A percentile compares a stretch with the other conserved stretches of the same genome.
Conservation (phyloP, 2,329 filamentous ascomycete genomes). For the Pseudocercospora eumusae region DNA sequence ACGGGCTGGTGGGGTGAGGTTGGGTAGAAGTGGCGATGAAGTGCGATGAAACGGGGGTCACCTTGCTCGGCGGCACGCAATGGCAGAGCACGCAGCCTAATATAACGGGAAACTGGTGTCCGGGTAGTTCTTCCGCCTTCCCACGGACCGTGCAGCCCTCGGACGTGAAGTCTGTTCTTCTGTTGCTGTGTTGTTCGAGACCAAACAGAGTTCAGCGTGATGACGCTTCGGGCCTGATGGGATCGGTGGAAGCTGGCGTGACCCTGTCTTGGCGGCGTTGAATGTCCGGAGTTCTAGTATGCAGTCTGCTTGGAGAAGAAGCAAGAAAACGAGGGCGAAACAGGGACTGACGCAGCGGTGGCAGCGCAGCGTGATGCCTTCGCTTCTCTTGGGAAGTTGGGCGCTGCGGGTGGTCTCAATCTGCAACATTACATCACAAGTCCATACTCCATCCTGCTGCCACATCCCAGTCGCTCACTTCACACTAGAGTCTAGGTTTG, state of each 20-base stretch:
- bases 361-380: too few species aligned
- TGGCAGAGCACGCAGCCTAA: background rate
- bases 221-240: background rate
- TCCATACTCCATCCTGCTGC: background rate
- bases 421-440: conserved; percentile 1
- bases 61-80: background rate
- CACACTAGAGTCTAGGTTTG: too few species aligned
- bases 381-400: too few species aligned
- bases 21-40: background rate
- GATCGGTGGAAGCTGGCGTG: background rate
- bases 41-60: background rate
- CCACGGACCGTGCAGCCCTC: conserved; percentile 1
- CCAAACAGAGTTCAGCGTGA: conserved; percentile 4
- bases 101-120: background rate
- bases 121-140: conserved; percentile 5
- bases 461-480: background rate
- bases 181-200: background rate
- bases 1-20: conserved; percentile 9
- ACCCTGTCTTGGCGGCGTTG: background rate
- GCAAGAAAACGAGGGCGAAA: too few species aligned
- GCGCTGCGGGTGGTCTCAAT: background rate
- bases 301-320: too few species aligned
- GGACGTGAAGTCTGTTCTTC: background rate
- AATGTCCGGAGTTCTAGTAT: too few species aligned
- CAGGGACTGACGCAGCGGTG: background rate